These are phyloP conservation scores for Zygoascus meyerae DNA, from an alignment of 1,139 yeast species.

Conservation along the genomic window DNA sequence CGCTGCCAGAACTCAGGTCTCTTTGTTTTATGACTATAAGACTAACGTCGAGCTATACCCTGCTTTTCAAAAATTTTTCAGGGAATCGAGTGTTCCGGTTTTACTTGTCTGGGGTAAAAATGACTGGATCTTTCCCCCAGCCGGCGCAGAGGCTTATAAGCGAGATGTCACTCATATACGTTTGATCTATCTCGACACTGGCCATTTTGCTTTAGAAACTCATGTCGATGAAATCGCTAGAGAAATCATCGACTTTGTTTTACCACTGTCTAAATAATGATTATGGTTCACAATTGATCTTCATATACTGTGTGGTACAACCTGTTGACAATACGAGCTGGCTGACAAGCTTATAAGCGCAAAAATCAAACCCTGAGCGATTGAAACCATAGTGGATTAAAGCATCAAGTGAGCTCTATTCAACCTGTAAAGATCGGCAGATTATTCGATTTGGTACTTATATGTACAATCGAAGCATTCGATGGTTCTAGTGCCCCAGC, in stretches of 20 bases:
- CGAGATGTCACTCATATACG: conserved; percentile 30
- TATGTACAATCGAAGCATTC: too few species aligned
- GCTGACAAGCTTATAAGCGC: too few species aligned
- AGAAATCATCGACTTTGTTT: conserved; percentile 22
- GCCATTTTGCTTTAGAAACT: conserved; percentile 40
- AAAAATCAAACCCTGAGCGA: too few species aligned
- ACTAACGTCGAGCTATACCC: conserved; percentile 37
- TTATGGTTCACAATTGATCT: too few species aligned
- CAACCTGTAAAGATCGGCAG: too few species aligned
- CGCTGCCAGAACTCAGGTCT: conserved; percentile 32
- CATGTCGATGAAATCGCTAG: conserved; percentile 33
- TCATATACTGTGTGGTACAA: too few species aligned
- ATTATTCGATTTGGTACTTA: too few species aligned
- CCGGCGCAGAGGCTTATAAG: conserved; percentile 39
- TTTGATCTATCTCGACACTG: conserved; percentile 32
- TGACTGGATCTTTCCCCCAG: conserved; percentile 34
- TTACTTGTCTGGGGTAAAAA: conserved; percentile 42
- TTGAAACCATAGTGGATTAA: too few species aligned
- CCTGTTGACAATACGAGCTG: too few species aligned
- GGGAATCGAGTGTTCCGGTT: conserved; percentile 35
- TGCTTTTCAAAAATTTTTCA: conserved; percentile 36
- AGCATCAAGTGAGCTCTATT: too few species aligned
- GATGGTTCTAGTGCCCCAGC: too few species aligned
- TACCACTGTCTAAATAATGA: neutral
- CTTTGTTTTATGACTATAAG: conserved; percentile 36